Evolutionary conservation across 2,329 filamentous ascomycete genomes (phyloP).

Genomic region (Alternaria sp.): DNA sequence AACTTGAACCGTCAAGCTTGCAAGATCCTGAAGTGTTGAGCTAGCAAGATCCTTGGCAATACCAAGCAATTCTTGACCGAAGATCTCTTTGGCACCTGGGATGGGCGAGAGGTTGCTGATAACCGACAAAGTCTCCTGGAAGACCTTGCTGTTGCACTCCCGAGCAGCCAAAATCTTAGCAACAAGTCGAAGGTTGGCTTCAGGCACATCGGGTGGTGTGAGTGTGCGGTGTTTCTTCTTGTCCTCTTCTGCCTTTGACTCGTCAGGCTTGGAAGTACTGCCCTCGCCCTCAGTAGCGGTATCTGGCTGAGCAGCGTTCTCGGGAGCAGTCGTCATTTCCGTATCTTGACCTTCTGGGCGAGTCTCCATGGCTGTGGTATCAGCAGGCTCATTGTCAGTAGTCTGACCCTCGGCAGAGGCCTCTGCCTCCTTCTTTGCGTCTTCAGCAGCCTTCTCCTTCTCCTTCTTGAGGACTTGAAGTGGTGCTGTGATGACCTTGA

Average conservation of each 20-base stretch:
- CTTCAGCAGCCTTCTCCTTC: constrained; percentile 68
- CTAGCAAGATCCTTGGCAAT: constrained; percentile 86
- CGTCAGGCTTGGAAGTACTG: constrained; percentile 41
- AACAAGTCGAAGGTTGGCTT: constrained; percentile 89
- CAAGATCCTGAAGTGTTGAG: constrained; percentile 82
- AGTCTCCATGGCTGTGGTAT: constrained; percentile 13
- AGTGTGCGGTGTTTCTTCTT: constrained; percentile 67
- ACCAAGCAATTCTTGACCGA: constrained; percentile 88
- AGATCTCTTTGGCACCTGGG: constrained; percentile 84
- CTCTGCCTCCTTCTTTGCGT: constrained; percentile 45
- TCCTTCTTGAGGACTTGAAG: constrained; percentile 85
- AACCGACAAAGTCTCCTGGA: constrained; percentile 96
- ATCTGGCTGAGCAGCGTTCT: constrained; percentile 45
- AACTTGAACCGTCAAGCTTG: constrained; percentile 85
- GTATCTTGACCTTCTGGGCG: constrained; percentile 29
- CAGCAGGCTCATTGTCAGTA: constrained; percentile 23
- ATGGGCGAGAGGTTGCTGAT: constrained; percentile 97
- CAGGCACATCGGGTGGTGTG: constrained; percentile 82
- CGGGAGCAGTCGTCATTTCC: constrained; percentile 43
- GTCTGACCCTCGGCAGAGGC: constrained; percentile 25
- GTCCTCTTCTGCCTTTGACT: constrained; percentile 37
- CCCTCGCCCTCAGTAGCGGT: constrained; percentile 24
- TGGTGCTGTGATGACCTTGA: constrained; percentile 87
- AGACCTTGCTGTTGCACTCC: constrained; percentile 96
- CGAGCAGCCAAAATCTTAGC: constrained; percentile 95